A percentile compares a stretch with the other conserved stretches of the same genome.
Evolutionary conservation across 148 eudicot genomes (phyloP).

Genomic region (Silene latifolia): DNA sequence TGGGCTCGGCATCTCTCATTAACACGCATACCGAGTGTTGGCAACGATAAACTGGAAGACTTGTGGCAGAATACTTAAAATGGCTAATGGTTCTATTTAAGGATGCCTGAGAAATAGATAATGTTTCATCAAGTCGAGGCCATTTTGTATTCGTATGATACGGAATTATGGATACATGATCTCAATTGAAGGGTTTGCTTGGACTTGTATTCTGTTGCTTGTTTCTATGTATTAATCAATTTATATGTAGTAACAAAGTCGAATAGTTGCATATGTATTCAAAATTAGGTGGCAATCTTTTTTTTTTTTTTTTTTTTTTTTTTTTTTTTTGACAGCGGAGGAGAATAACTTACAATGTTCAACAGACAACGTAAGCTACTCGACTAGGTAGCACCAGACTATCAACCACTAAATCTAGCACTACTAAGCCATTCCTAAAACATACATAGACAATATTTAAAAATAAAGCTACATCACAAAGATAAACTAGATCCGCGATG

Average conservation of each 20-base stretch:
- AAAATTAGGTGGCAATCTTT: neutral
- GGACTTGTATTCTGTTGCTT: neutral
- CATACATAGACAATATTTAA: no score
- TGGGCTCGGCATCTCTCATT: neutral
- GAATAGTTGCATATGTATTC: neutral
- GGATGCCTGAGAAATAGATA: neutral
- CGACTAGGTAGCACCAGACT: no score
- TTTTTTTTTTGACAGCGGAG: no score
- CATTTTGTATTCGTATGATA: neutral
- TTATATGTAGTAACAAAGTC: neutral
- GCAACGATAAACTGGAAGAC: conserved; percentile 8
- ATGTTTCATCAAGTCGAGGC: neutral
- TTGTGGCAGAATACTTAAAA: neutral
- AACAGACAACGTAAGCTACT: no score
- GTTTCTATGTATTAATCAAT: neutral
- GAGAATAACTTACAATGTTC: no score
- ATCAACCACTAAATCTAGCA: no score
- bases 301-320: no score
- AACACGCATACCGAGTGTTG: neutral
- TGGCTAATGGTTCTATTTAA: conserved; percentile 7
- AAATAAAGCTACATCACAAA: no score
- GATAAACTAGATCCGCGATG: no score
- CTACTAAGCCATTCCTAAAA: no score
- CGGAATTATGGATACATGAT: neutral
- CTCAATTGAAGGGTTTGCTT: conserved; percentile 7